Base-by-base conservation (phyloP, 495 filamentous ascomycete species). In the Neurospora sp. region DNA sequence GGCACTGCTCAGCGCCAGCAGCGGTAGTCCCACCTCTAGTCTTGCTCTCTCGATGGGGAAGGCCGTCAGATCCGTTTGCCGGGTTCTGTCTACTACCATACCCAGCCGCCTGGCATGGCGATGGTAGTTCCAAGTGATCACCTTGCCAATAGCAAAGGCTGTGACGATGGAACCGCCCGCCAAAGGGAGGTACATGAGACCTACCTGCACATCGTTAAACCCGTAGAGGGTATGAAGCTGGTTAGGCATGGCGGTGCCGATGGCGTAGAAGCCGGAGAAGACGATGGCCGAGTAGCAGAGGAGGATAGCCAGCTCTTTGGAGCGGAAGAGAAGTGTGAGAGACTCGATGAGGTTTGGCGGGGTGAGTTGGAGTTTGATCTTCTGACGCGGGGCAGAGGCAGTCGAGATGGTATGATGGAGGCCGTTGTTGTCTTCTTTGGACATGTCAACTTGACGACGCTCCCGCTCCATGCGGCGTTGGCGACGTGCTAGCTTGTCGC, bases 21-120 rank as follows among this genome's bases (percentile, higher is more conserved):
- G 74, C 4, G 87, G 86, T 47, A 89, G 74, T 7, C 86, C 84
- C 68, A 89, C 82, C 73, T 89, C 80, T 14, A 91, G 82, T n/a
- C 90, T 83, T 0, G 90, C 89, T 27, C 82, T 81, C 77, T 92
- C 91, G 72, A 93, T 89, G 3, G 90, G 90, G 45, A 92, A 92
- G 14, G 81, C 78, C 0, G 74, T 71, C 47, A 91, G 77, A 69
- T 90, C 83, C 22, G 85, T 80, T 71, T 84, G 80, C 2, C 82
- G 82, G 22, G 79, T 83, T 39, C 83, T 84, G 37, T 84, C 80
- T 53, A 86, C 71, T 0, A 83, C 76, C n/a, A 89, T 78, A 16
- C 83, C 82, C 4, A 81, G 76, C 1, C 75, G 75, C 27, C 71
- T 59, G 38, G 87, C 85, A 35, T 82, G 80, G 0, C 84, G 83